Conservation (phyloP, 75 land plant genomes). For the Picea glauca region DNA sequence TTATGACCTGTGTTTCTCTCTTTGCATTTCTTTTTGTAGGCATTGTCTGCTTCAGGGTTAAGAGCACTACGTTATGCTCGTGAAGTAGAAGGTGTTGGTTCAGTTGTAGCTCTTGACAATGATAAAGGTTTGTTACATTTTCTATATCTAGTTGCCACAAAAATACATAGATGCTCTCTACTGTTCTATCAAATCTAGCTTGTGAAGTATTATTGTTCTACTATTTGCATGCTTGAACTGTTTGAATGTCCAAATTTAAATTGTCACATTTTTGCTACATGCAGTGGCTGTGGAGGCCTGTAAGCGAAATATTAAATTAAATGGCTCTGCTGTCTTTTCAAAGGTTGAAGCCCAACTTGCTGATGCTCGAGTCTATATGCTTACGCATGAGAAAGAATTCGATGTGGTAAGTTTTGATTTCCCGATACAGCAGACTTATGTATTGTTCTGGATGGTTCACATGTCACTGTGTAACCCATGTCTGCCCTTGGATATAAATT, state of each 20-base stretch:
- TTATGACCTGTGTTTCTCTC: background rate
- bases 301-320: conserved; percentile 82
- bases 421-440: background rate
- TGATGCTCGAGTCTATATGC: conserved; percentile 95
- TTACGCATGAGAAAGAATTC: conserved; percentile 92
- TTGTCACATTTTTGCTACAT: background rate
- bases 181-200: background rate
- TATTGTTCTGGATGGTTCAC: background rate
- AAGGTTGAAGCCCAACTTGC: conserved; percentile 88
- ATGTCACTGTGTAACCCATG: too few species aligned
- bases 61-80: conserved; percentile 91
- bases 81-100: conserved; percentile 84
- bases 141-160: background rate
- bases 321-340: conserved; percentile 84
- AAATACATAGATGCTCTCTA: background rate
- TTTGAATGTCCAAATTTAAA: background rate
- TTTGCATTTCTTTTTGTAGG: conserved; percentile 35
- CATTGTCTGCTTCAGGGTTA: conserved; percentile 96
- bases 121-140: conserved; percentile 63
- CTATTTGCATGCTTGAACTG: background rate
- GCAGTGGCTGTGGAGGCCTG: conserved; percentile 93
- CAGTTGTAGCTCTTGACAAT: conserved; percentile 85
- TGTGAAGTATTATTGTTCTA: background rate
- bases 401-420: conserved; percentile 65
- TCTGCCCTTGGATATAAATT: too few species aligned